phyloP scores from a whole-genome alignment of 2,329 filamentous ascomycete species.

The Akanthomyces dipterigenus region DNA sequence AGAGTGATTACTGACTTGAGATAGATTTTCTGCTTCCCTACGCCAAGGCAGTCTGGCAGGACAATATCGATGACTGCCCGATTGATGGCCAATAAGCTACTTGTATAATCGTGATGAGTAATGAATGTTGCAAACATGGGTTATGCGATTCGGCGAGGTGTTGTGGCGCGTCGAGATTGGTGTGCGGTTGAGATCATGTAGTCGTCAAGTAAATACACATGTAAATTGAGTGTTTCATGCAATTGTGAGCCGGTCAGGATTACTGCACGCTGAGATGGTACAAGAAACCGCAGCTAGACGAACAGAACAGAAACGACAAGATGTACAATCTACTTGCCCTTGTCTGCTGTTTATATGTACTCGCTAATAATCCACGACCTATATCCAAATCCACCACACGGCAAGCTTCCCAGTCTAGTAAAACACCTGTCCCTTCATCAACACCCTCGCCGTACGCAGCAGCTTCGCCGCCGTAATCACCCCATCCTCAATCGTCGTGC shows the following conservation, averaged over 20 bases:
- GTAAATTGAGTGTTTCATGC: not conserved
- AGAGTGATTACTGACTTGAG: constrained; percentile 1
- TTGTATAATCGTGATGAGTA: constrained; percentile 2
- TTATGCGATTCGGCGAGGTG: not conserved
- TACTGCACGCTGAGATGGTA: too few species aligned
- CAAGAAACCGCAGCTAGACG: too few species aligned
- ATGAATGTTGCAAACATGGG: not conserved
- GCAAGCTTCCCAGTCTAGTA: constrained; percentile 24
- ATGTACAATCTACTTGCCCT: too few species aligned
- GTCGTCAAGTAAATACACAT: not conserved
- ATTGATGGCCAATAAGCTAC: constrained; percentile 11
- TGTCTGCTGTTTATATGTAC: not conserved
- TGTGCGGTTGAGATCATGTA: not conserved
- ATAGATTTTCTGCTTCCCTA: constrained; percentile 33
- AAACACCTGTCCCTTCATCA: constrained; percentile 44
- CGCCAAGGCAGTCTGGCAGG: constrained; percentile 31
- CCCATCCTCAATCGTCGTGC: constrained; percentile 32
- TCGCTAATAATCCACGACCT: not conserved
- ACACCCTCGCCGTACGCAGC: constrained; percentile 38
- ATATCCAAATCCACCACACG: not conserved
- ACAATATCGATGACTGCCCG: constrained; percentile 29
- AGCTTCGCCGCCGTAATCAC: constrained; percentile 38
- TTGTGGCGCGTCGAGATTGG: not conserved
- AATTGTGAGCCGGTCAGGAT: too few species aligned
- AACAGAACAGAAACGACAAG: too few species aligned